Evolutionary conservation across 495 filamentous ascomycete genomes (phyloP).

Genomic region (Pyrenopolyporus hunteri): DNA sequence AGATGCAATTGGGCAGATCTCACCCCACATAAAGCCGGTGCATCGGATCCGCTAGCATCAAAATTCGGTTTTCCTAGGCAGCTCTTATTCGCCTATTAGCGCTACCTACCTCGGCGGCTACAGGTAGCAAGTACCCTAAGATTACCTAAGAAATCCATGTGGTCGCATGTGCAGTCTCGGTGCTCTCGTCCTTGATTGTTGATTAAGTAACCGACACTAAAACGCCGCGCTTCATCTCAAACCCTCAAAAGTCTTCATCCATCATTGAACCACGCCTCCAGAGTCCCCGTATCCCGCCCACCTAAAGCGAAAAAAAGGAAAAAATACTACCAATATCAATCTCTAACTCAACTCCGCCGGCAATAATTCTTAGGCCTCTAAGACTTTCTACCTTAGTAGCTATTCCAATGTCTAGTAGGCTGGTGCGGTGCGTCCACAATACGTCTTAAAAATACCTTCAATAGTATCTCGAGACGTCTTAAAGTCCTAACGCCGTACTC

Average conservation of each 20-base stretch:
- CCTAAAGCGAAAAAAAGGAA: background rate
- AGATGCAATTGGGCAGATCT: conserved; percentile 8
- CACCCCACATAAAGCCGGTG: conserved; percentile 23
- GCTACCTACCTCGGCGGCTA: background rate
- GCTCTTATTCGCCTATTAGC: conserved; percentile 1
- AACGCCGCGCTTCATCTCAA: conserved; percentile 42
- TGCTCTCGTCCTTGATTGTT: conserved; percentile 4
- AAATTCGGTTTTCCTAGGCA: conserved; percentile 33
- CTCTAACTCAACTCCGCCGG: conserved; percentile 4
- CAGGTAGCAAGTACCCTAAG: background rate
- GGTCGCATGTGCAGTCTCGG: conserved; percentile 28
- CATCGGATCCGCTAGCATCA: conserved; percentile 26
- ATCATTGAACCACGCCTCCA: conserved; percentile 29
- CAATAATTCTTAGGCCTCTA: conserved; percentile 6
- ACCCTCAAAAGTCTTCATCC: conserved; percentile 39
- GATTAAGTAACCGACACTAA: conserved; percentile 40
- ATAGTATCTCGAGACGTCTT: conserved; percentile 1
- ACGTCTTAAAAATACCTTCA: background rate
- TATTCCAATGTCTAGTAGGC: conserved; percentile 28
- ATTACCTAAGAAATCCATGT: background rate
- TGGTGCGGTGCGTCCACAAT: conserved; percentile 13
- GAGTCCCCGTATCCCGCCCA: conserved; percentile 3
- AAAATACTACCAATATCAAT: background rate
- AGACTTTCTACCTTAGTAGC: conserved; percentile 11
- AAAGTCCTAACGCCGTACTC: background rate